phyloP scores from a whole-genome alignment of 441 rosid species.

The Sinapis alba region DNA sequence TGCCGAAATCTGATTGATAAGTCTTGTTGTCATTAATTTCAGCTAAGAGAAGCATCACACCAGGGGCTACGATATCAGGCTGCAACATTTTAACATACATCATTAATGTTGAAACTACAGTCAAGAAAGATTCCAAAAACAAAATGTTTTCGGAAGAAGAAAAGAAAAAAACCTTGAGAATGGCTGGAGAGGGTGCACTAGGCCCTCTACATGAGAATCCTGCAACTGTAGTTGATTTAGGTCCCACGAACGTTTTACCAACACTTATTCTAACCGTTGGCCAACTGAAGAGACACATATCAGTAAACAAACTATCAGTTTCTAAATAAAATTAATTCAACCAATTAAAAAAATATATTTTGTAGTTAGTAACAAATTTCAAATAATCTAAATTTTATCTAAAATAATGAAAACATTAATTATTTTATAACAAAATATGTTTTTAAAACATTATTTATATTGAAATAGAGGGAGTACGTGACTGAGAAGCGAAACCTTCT shows the following conservation, averaged over 20 bases:
- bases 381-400: too few species aligned
- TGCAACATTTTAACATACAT: slow-evolving; percentile 32
- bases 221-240: slow-evolving; percentile 36
- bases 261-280: slow-evolving; percentile 48
- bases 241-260: slow-evolving; percentile 46
- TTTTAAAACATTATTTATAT: too few species aligned
- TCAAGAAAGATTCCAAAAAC: not conserved
- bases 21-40: not conserved
- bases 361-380: too few species aligned
- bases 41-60: slow-evolving; percentile 51
- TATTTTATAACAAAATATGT: too few species aligned
- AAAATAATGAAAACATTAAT: too few species aligned
- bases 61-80: slow-evolving; percentile 74
- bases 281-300: slow-evolving; percentile 36
- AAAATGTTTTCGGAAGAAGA: not conserved
- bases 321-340: not conserved
- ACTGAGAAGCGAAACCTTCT: not conserved
- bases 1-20: not conserved
- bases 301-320: not conserved
- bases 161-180: slow-evolving; percentile 48
- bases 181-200: slow-evolving; percentile 47
- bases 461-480: too few species aligned
- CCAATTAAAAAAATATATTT: too few species aligned
- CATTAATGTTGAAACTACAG: slow-evolving; percentile 22
- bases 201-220: slow-evolving; percentile 43